Base-by-base conservation (phyloP, 1,284 basidiomycete species). In the Apiotrichum siamense region DNA sequence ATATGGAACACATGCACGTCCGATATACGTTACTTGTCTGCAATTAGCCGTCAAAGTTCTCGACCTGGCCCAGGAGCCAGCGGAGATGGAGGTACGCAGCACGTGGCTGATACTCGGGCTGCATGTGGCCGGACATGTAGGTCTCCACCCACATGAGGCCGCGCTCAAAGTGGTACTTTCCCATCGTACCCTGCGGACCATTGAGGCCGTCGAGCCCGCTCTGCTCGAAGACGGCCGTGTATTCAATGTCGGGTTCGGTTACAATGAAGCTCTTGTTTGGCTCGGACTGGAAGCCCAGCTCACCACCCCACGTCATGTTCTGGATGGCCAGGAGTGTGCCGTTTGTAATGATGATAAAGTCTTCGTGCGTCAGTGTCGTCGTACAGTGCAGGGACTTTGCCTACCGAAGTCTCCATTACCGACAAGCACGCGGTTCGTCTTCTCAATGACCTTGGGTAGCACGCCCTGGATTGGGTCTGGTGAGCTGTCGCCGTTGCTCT, bases 361-460 rank as follows among this genome's bases (percentile, higher is more conserved):
- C 54, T 12, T n/a, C 78, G 72, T 77, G 60, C n/a, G n/a, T n/a
- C 11, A 37, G 35, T 37, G 4, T 67, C 18, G 40, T 49, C 5
- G 52, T n/a, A 40, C 7, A 20, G 11, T 9, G 7, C 11, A 36
- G 33, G 13, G 7, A n/a, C 21, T 7, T 6, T 42, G 18, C 38
- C 25, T 13, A 39, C 38, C 38, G 25, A 21, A 60, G 27, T 64
- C 61, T 33, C 86, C 86, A 55, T 88, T 85, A 5, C 81, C 77
- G 50, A 88, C 81, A 13, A 87, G 82, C 3, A 78, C 79, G 42
- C 84, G 77, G 53, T 81, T 76, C 66, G 78, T 87, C 75, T 83
- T 85, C 72, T 87, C 84, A 54, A 63, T 61, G 23, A 63, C 57
- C 41, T 55, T 44, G 7, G 61, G 61, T 12, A 63, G 52, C 15